phyloP scores from a whole-genome alignment of 352 stramenopile genomes.

The Elongisporangium undulatum region DNA sequence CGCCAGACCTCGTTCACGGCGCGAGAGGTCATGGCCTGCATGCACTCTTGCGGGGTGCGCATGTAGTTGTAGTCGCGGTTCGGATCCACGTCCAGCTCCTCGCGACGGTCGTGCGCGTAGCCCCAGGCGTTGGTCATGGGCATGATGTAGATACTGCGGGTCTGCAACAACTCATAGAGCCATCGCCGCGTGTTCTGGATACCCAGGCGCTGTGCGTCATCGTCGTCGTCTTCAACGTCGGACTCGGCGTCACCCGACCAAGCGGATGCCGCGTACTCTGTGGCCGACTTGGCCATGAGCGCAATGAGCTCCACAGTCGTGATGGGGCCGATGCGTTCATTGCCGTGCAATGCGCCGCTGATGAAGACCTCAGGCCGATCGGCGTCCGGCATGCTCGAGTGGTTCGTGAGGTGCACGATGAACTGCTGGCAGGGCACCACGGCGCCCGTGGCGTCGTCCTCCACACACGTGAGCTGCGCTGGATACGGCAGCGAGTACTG shows the following conservation, averaged over 20 bases:
- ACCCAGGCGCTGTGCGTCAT: constrained; percentile 4
- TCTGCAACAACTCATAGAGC: constrained; percentile 84
- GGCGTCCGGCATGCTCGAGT: constrained; percentile 71
- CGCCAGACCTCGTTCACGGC: constrained; percentile 97
- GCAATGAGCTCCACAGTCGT: constrained; percentile 89
- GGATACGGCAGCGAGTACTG: constrained; percentile 77
- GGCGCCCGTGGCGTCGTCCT: constrained; percentile 31
- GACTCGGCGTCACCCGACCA: constrained; percentile 5
- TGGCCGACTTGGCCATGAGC: constrained; percentile 70
- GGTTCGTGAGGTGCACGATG: constrained; percentile 86
- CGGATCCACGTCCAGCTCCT: constrained; percentile 91
- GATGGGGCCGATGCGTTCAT: constrained; percentile 93
- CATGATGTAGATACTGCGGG: constrained; percentile 73
- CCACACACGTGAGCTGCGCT: constrained; percentile 51
- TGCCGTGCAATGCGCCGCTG: constrained; percentile 95
- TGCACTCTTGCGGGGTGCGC: constrained; percentile 80
- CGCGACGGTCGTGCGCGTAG: constrained; percentile 79
- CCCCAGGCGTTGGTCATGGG: constrained; percentile 95
- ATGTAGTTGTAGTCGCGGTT: constrained; percentile 99
- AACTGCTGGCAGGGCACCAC: constrained; percentile 73
- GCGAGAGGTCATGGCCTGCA: constrained; percentile 94
- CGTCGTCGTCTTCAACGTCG: constrained; percentile 12
- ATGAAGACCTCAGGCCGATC: constrained; percentile 94
- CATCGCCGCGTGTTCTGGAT: constrained; percentile 55
- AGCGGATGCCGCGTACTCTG: constrained; percentile 18